phyloP scores from a whole-genome alignment of 2,329 filamentous ascomycete species.

The Graphiopsis chlorocephala region DNA sequence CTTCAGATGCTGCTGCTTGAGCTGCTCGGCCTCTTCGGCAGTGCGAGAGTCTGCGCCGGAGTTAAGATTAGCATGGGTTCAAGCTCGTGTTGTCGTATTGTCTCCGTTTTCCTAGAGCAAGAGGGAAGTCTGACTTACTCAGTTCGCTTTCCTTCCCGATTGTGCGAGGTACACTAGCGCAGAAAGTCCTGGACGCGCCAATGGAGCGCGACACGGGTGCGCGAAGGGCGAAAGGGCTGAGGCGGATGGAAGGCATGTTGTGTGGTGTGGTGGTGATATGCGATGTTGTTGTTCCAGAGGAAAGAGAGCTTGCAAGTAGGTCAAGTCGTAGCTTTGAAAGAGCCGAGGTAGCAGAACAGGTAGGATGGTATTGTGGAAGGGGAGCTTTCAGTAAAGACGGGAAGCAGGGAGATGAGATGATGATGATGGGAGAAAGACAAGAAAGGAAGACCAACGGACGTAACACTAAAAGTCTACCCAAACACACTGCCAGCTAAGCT shows the following conservation, averaged over 20 bases:
- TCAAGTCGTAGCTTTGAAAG: not conserved
- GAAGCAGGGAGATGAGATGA: not conserved
- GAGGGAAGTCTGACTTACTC: constrained; percentile 35
- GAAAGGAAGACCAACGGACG: constrained; percentile 9
- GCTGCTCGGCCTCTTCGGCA: constrained; percentile 43
- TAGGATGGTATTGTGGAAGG: not conserved
- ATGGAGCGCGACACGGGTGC: constrained; percentile 24
- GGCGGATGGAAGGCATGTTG: constrained; percentile 19
- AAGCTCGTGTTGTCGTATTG: not conserved
- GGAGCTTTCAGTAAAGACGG: constrained; percentile 7
- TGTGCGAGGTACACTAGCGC: constrained; percentile 35
- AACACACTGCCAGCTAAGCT: not conserved
- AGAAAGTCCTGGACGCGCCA: constrained; percentile 33
- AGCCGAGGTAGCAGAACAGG: not conserved
- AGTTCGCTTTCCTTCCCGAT: constrained; percentile 42
- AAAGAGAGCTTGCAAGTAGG: not conserved
- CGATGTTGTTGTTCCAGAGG: not conserved
- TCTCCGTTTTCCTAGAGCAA: too few species aligned
- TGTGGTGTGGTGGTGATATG: not conserved
- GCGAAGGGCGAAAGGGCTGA: constrained; percentile 25
- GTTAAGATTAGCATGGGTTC: not conserved
- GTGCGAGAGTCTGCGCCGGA: constrained; percentile 28
- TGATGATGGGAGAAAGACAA: constrained; percentile 8
- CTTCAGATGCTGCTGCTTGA: constrained; percentile 62
- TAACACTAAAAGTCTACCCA: constrained; percentile 2